These are phyloP conservation scores for Aspergillus steynii DNA, from an alignment of 495 filamentous ascomycete genomes.

Conservation along the genomic window DNA sequence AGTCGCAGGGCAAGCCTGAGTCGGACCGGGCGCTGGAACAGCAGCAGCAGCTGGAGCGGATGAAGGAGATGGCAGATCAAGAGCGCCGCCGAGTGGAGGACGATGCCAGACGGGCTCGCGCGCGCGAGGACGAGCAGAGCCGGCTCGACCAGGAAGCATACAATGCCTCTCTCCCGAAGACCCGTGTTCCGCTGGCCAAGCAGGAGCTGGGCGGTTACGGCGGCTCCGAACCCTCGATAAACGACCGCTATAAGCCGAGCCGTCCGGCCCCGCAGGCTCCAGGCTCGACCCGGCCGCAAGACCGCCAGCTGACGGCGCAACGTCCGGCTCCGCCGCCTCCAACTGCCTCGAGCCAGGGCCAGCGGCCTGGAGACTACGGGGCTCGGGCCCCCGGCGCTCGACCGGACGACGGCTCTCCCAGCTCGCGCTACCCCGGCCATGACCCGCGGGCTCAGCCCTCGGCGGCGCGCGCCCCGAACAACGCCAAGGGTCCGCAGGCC, in stretches of 20 bases:
- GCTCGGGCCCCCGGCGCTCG: conserved; percentile 22
- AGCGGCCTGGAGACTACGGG: conserved; percentile 22
- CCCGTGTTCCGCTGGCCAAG: conserved; percentile 73
- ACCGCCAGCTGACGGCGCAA: conserved; percentile 53
- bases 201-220: conserved; percentile 81
- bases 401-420: conserved; percentile 34
- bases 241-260: conserved; percentile 77
- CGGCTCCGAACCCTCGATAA: conserved; percentile 41
- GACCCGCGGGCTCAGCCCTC: conserved; percentile 46
- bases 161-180: conserved; percentile 82
- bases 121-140: conserved; percentile 63
- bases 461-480: conserved; percentile 39
- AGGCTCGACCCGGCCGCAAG: conserved; percentile 43
- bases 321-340: conserved; percentile 59
- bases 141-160: conserved; percentile 78
- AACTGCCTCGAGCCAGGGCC: conserved; percentile 34
- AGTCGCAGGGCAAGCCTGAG: conserved; percentile 33
- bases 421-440: conserved; percentile 37
- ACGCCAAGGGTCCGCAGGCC: conserved; percentile 36
- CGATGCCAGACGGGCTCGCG: conserved; percentile 54
- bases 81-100: conserved; percentile 54
- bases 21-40: conserved; percentile 42
- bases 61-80: conserved; percentile 52
- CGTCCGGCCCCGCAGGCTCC: conserved; percentile 61
- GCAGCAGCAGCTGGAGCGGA: conserved; percentile 44